Conservation (phyloP, 2,329 filamentous ascomycete species). For the Drechslera avenae region DNA sequence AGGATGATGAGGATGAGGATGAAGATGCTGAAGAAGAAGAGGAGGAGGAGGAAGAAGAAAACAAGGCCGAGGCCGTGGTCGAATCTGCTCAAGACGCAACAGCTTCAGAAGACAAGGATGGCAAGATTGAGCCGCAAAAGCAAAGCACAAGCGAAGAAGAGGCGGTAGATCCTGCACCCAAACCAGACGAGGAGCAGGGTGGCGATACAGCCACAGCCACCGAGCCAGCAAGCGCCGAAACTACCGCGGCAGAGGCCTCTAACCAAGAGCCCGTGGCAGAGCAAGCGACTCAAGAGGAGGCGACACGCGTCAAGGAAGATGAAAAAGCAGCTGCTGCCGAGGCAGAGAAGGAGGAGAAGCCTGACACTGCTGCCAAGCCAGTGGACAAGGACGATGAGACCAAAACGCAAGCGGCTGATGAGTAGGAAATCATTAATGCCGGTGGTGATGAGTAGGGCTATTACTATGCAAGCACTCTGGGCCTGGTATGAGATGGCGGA, state of each 20-base stretch:
- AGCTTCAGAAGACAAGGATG: constrained; percentile 11
- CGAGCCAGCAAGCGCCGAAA: constrained; percentile 9
- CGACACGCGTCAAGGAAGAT: constrained; percentile 3
- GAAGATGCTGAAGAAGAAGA: constrained; percentile 14
- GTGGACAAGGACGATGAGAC: constrained; percentile 15
- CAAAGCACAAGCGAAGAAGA: constrained; percentile 24
- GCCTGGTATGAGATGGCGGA: too few relatives aligned
- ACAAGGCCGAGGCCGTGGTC: constrained; percentile 11
- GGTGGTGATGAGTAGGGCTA: not conserved
- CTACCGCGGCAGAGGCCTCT: constrained; percentile 4
- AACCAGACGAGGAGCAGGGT: constrained; percentile 14
- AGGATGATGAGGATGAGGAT: constrained; percentile 23
- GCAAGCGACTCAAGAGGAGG: constrained; percentile 7
- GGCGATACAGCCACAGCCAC: constrained; percentile 3
- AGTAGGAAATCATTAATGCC: not conserved
- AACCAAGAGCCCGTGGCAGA: constrained; percentile 2
- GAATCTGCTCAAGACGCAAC: constrained; percentile 28
- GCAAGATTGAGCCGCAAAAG: constrained; percentile 24
- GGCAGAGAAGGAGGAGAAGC: constrained; percentile 25
- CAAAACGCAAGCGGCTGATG: constrained; percentile 7
- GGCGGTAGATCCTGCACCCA: constrained; percentile 14
- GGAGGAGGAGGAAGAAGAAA: constrained; percentile 10
- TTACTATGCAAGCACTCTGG: not conserved
- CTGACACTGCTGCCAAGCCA: constrained; percentile 8
- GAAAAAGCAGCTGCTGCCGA: constrained; percentile 2